Base-by-base conservation (phyloP, 805 yeast genomes). In the Suhomyces sp. region DNA sequence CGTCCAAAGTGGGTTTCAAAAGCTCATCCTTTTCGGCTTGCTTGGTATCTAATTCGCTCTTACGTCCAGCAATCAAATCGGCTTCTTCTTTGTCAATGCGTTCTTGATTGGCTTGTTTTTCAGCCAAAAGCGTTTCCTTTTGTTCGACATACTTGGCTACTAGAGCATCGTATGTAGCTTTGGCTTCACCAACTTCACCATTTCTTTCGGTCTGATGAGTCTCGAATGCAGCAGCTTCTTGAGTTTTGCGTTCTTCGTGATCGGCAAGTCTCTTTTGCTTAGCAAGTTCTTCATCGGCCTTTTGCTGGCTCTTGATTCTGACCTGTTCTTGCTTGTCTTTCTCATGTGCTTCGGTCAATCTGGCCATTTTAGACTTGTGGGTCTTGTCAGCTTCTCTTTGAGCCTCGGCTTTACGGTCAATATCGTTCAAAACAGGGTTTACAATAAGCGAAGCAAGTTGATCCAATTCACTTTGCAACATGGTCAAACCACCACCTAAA, bases 401-500 rank as follows among this genome's bases (percentile, higher is more conserved):
- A 46, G 81, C 79, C 20, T 69, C 76, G 19, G 96, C 96, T 63
- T 87, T 85, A 44, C 76, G 69, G 59, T 81, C 76, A 61, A 93
- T 82, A 67, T 89, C 92, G 39, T 76, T 78, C 61, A 93, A 74
- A 4, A 93, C 91, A 7, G 99, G 99, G 58, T 81, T 78, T 52
- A 94, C 96, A 62, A 88, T 77, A 45, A 84, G 79, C 54, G 83
- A 73, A 19, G 99, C 98, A 73, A 93, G 81, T 48, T 79, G 79
- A 57, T 89, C 86, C 55, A 94, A 81, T 62, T 92, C 97, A 19
- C 76, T 79, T 53, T 80, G 86, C 39, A 87, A 76, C 79, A 93
- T 82, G 62, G 79, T 81, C 52, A 89, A 77, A 2, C 97, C 98
- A 56, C 96, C 97, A 54, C 99, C 99, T 56, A 93, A 71, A 62